Evolutionary conservation across 176 grass and related monocot species (phyloP), one percentile per base, ranked within the genome.

Genomic region (Lolium rigidum): DNA sequence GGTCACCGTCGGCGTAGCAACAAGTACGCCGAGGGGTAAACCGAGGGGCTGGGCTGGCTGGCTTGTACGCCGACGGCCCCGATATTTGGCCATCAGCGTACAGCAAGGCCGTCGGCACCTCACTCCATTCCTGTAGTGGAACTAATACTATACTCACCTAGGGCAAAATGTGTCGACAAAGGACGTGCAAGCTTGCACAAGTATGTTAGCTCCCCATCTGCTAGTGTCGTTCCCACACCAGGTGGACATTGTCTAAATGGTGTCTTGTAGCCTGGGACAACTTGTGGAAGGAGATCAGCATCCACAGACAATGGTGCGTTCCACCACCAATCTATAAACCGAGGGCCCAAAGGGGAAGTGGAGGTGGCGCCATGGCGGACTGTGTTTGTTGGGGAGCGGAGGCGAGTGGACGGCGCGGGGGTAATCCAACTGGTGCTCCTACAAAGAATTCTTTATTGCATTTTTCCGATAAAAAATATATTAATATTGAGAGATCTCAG

Each of bases 241-340:
- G 96, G 93, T 76, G 88, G 88, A 10, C 90, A 94, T 80, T 81
- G 88, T 66, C 96, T 94, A 78, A 88, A 92, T 73, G 90, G 93
- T 61, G 90, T 90, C 72, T 35, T 88, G 67, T 88, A 95, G 80
- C 85, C 90, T 56, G 81, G n/a, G n/a, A 94, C 52, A 84, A 80
- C 76, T 55, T 92, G 90, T 78, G 93, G 93, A 66, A 98, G 92
- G 46, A 94, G 80, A 84, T 98, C 93, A 17, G 90, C 96, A 77
- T 98, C 96, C 25, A 98, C 96, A 86, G 96, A 93, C 71, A 95
- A 81, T 82, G 96, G 96, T 43, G 86, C 92, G 67, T 81, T 72
- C 96, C 96, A 98, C 96, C 93, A 95, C 96, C 96, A 98, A 84
- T 95, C 96, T 21, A 95, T 79, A 92, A 98, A 98, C 39, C 96